Evolutionary conservation across 371 early-diverging fungal genomes (phyloP).

Genomic region (Quaeritorhiza haematococci): DNA sequence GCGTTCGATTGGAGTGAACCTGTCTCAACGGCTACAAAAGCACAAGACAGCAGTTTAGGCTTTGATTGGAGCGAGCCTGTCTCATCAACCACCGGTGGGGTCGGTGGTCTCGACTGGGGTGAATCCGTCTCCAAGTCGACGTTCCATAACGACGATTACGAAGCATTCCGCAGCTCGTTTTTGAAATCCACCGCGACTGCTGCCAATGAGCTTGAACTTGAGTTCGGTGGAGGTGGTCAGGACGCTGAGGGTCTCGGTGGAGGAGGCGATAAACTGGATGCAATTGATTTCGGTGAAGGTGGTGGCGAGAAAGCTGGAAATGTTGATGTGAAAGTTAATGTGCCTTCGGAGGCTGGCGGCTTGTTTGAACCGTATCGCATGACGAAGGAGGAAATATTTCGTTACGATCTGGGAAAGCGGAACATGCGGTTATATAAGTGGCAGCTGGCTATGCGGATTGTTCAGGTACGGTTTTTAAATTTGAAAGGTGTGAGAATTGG

Average conservation of each 20-base stretch:
- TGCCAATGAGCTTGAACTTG: too few species aligned
- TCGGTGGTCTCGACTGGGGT: slow-evolving; percentile 34
- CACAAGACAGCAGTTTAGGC: not conserved
- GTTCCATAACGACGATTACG: slow-evolving; percentile 34
- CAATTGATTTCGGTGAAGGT: too few species aligned
- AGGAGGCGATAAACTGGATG: slow-evolving; percentile 12
- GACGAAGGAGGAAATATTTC: too few species aligned
- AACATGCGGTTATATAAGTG: slow-evolving; percentile 26
- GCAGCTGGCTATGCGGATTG: slow-evolving; percentile 33
- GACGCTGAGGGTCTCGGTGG: slow-evolving; percentile 15
- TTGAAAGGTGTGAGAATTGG: too few species aligned
- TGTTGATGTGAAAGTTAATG: not conserved
- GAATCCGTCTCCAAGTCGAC: slow-evolving; percentile 13
- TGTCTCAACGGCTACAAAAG: slow-evolving; percentile 1
- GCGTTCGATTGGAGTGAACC: slow-evolving; percentile 31
- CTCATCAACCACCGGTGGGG: not conserved
- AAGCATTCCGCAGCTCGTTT: slow-evolving; percentile 31
- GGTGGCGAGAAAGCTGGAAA: not conserved
- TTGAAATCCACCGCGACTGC: not conserved
- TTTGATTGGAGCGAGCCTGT: slow-evolving; percentile 35
- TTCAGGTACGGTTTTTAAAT: slow-evolving; percentile 11
- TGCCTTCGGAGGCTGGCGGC: not conserved
- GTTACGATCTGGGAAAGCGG: slow-evolving; percentile 16
- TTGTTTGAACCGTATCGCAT: not conserved
- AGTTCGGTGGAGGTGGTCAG: slow-evolving; percentile 3